Evolutionary conservation across 345 rosid genomes (phyloP), one percentile per base, ranked within the genome.

Genomic region (Sisymbrium altissimum): DNA sequence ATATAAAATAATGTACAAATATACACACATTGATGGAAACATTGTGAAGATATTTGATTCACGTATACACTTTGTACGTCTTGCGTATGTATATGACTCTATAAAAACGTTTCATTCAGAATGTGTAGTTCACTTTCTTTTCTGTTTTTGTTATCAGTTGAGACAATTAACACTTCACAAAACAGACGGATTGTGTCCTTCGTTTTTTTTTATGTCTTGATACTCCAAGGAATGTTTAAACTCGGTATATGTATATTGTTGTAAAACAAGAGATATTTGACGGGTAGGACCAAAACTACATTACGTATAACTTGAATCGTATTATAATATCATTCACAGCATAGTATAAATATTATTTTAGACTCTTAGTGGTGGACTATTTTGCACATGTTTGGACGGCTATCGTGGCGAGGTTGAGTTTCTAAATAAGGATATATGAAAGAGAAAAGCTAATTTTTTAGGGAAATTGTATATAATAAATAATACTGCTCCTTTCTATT

Each of bases 311-410:
- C 14, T 23, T 27, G n/a, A 25, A 60, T 48, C 18, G 50, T 49
- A n/a, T 52, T 60, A 7, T 17, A 71, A 0, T 48, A 18, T 5
- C 14, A 53, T 6, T 38, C 11, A 12, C 13, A 14, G 13, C 33
- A 23, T 32, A 19, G 7, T 25, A 18, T 17, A 45, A 11, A 49
- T 46, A n/a, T 23, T n/a, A 35, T 50, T 64, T 19, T 57, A 1
- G 54, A 55, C 4, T 66, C 8, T 65, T 4, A 49, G 15, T 39
- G 33, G 54, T 69, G 64, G 74, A 41, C 39, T 44, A 5, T 18
- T 33, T 35, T 48, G 71, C 65, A 64, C 71, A 55, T 70, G 71
- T 55, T 70, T 77, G 80, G 80, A 55, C 80, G 76, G 80, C 67
- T 77, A 25, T 48, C 76, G 80, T 77, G 40, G 48, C 5, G 72